Percentiles rank a stretch among this genome's conserved stretches.
Evolutionary conservation across 2,329 filamentous ascomycete genomes (phyloP).

Genomic region (Epicoccum nigrum): DNA sequence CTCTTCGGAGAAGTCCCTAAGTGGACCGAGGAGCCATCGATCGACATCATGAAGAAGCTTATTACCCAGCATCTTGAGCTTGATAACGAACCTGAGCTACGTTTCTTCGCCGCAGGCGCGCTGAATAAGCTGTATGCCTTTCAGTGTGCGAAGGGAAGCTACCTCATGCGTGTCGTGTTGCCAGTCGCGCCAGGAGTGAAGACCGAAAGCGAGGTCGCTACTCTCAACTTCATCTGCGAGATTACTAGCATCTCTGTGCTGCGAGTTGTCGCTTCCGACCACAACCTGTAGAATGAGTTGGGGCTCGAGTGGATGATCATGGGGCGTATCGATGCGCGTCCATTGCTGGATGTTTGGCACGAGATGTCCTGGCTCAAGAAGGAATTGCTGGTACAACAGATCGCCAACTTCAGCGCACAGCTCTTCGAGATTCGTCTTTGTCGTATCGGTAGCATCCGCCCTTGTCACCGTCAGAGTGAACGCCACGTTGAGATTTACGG

Average conservation of each 20-base stretch:
- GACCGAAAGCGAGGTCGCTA: conserved; percentile 14
- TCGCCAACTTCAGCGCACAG: neutral
- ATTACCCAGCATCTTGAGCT: neutral
- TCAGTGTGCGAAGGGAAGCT: neutral
- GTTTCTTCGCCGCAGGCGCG: neutral
- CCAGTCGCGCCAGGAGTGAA: neutral
- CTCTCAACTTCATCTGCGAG: neutral
- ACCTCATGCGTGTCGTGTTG: neutral
- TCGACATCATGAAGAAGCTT: neutral
- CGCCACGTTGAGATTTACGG: neutral
- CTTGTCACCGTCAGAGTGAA: neutral
- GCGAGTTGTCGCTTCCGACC: neutral
- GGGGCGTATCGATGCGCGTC: neutral
- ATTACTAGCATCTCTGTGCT: neutral
- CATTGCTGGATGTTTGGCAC: neutral
- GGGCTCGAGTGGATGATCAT: neutral
- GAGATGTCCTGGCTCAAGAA: neutral
- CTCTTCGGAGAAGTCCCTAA: neutral
- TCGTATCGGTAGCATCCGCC: neutral
- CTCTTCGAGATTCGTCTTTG: neutral
- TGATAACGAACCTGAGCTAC: neutral
- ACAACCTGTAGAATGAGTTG: neutral
- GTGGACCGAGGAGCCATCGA: neutral
- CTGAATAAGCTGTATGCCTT: neutral
- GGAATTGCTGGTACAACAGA: neutral